Percentiles rank a stretch among this genome's conserved stretches.
phyloP scores from a whole-genome alignment of 202 grass and related monocot genomes.

The Elaeis oleifera region DNA sequence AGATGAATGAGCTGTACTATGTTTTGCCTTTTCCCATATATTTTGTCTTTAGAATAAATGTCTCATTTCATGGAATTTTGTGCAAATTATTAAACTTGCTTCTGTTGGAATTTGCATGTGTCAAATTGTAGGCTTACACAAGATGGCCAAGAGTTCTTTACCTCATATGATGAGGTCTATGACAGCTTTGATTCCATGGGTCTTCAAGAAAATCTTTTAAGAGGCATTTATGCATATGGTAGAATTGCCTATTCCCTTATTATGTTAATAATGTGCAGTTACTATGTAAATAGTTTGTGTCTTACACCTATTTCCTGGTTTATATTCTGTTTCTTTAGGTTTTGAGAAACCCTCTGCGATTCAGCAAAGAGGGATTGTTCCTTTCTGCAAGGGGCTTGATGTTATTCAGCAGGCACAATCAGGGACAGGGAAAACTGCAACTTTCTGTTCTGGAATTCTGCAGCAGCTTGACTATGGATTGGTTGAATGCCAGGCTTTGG shows the following conservation, averaged over 20 bases:
- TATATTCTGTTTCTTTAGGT: background rate
- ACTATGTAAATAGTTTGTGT: background rate
- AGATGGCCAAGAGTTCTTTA: conserved; percentile 13
- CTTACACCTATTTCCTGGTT: background rate
- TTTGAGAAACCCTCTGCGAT: conserved; percentile 17
- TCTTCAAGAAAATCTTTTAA: conserved; percentile 15
- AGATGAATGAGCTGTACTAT: conserved; percentile 19
- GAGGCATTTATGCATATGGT: conserved; percentile 12
- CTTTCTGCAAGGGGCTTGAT: conserved; percentile 18
- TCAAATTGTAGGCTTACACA: no score
- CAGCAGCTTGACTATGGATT: conserved; percentile 13
- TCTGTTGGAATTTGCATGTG: no score
- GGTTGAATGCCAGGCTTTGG: conserved; percentile 13
- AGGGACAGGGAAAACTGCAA: conserved; percentile 13
- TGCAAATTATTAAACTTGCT: no score
- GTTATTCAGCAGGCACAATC: conserved; percentile 18
- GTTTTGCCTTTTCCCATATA: background rate
- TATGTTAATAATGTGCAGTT: background rate
- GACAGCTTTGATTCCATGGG: conserved; percentile 15
- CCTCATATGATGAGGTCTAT: conserved; percentile 18
- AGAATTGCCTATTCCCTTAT: background rate
- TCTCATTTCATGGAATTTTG: no score
- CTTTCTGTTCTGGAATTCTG: conserved; percentile 16
- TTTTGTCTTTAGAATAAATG: background rate
- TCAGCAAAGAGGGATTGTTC: conserved; percentile 13